Conservation (phyloP, 495 filamentous ascomycete genomes). For the Penicillium silybi region DNA sequence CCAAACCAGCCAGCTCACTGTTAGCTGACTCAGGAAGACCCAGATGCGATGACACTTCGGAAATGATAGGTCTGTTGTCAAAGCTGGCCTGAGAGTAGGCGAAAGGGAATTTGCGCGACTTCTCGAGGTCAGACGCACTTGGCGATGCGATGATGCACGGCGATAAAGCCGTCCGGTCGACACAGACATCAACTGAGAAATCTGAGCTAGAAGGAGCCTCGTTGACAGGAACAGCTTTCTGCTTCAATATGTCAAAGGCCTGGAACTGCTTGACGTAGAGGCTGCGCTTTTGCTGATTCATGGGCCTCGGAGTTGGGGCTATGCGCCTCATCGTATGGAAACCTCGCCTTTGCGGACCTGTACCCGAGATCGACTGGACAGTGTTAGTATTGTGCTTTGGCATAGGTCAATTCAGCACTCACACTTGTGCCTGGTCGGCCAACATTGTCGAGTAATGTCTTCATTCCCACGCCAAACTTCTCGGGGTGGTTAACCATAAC, state of each 20-base stretch:
- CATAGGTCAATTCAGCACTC: constrained; percentile 2
- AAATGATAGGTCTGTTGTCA: constrained; percentile 31
- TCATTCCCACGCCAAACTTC: constrained; percentile 73
- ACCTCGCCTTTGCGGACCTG: constrained; percentile 38
- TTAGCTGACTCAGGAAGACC: constrained; percentile 42
- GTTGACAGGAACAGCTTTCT: constrained; percentile 47
- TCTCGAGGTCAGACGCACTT: constrained; percentile 29
- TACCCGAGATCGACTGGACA: constrained; percentile 12
- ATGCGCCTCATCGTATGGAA: constrained; percentile 49
- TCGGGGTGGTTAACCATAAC: constrained; percentile 78
- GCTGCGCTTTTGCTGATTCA: constrained; percentile 42
- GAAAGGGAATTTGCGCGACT: constrained; percentile 58
- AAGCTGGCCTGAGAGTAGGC: constrained; percentile 42
- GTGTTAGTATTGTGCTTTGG: constrained; percentile 8
- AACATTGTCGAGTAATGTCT: constrained; percentile 44
- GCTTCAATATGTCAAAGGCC: constrained; percentile 56
- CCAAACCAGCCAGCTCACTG: constrained; percentile 42
- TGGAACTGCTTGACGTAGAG: constrained; percentile 58
- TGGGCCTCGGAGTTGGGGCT: constrained; percentile 5
- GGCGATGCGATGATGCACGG: constrained; percentile 68
- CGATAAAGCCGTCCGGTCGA: constrained; percentile 59
- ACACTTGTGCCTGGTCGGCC: constrained; percentile 24
- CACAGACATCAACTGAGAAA: constrained; percentile 55
- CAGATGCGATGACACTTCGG: constrained; percentile 47
- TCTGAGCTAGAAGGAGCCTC: constrained; percentile 35